Conservation (phyloP, 192 early-diverging fungal genomes). For the Oehlia diaphana region DNA sequence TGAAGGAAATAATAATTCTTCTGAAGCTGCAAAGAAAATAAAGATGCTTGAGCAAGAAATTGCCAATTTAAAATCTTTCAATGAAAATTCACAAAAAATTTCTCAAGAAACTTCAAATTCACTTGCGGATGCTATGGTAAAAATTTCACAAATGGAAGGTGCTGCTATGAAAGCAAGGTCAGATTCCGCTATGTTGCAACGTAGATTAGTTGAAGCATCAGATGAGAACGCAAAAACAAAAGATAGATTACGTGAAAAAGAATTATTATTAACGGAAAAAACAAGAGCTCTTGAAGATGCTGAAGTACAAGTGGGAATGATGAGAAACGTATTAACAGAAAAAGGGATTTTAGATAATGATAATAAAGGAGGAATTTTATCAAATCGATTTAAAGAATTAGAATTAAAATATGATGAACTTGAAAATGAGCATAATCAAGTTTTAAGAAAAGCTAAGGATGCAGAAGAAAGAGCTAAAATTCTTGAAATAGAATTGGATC, state of each 20-base stretch:
- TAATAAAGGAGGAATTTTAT: constrained; percentile 1
- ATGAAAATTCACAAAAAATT: constrained; percentile 35
- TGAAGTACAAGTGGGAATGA: constrained; percentile 49
- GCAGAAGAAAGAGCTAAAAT: constrained; percentile 31
- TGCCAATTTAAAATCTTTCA: constrained; percentile 29
- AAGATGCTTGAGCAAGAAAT: constrained; percentile 44
- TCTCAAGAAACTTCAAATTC: constrained; percentile 35
- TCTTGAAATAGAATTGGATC: constrained; percentile 14
- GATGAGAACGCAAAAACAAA: constrained; percentile 42
- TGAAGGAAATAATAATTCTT: constrained; percentile 23
- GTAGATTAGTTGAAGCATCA: constrained; percentile 41
- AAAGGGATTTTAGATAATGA: constrained; percentile 44
- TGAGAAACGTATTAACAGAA: constrained; percentile 45
- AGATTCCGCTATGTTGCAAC: constrained; percentile 43
- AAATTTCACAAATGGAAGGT: constrained; percentile 50
- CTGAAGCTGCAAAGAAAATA: constrained; percentile 25
- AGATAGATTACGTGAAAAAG: constrained; percentile 42
- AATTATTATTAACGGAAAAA: constrained; percentile 42
- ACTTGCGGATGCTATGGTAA: constrained; percentile 43
- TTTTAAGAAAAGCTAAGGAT: constrained; percentile 27
- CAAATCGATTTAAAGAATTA: constrained; percentile 24
- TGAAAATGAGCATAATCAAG: constrained; percentile 32
- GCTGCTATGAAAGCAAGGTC: constrained; percentile 45
- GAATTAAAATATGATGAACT: constrained; percentile 31
- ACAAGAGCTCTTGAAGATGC: constrained; percentile 48